Evolutionary conservation across 192 early-diverging fungal species (phyloP).

Genomic region (Martensiomyces pterosporus): DNA sequence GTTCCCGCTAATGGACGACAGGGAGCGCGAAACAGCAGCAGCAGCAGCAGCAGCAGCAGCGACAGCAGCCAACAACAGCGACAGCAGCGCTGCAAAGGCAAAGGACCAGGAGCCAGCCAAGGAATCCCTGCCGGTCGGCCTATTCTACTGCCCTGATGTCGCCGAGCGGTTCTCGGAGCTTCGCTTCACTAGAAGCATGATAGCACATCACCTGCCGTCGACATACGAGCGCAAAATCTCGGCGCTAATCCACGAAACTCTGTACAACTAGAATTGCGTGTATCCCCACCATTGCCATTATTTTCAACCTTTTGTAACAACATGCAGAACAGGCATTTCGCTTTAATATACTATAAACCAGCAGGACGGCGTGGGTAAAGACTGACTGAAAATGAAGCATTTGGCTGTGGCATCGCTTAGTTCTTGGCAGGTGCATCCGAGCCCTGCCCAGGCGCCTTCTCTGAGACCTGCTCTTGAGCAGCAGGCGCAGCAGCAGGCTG

Average conservation of each 20-base stretch:
- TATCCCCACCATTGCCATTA: background rate
- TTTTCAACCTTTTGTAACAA: background rate
- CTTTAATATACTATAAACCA: no score
- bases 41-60: no score
- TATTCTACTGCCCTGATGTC: conserved; percentile 71
- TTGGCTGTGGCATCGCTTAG: conserved; percentile 3
- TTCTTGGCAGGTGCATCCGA: no score
- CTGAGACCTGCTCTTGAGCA: no score
- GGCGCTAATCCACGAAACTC: no score
- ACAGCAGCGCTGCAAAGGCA: conserved; percentile 5
- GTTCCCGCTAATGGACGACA: conserved; percentile 10
- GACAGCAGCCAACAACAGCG: no score
- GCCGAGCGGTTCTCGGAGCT: conserved; percentile 74
- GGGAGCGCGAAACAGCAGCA: conserved; percentile 3
- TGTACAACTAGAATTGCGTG: no score
- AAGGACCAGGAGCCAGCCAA: conserved; percentile 2
- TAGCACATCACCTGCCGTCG: conserved; percentile 71
- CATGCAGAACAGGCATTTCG: background rate
- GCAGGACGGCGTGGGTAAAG: no score
- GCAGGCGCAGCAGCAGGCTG: background rate
- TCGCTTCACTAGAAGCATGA: conserved; percentile 74
- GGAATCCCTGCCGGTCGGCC: conserved; percentile 37
- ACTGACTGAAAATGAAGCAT: no score
- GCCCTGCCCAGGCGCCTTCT: no score
- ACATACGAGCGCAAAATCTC: no score